These are phyloP conservation scores for Cymbidium sinense DNA, from an alignment of 106 monocot species.

Conservation along the genomic window DNA sequence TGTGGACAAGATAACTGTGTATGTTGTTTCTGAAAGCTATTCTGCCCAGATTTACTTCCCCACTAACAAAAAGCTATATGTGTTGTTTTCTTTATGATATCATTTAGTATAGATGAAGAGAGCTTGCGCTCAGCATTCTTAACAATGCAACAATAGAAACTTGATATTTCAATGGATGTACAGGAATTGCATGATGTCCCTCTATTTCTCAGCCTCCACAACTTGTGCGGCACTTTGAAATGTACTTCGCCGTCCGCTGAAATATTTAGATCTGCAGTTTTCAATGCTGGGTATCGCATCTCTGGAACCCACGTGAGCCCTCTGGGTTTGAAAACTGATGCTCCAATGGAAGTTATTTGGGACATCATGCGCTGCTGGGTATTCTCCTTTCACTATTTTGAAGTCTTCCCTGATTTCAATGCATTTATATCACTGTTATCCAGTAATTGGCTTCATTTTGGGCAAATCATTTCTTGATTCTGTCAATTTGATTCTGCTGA, in stretches of 20 bases:
- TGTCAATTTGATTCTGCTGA: background rate
- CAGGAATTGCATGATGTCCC: conserved; percentile 85
- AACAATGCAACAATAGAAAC: background rate
- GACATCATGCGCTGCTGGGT: conserved; percentile 99
- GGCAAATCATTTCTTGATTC: background rate
- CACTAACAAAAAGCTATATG: background rate
- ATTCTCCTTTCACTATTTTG: conserved; percentile 5
- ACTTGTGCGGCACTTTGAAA: conserved; percentile 71
- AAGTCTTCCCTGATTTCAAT: background rate
- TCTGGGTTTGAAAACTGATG: conserved; percentile 86
- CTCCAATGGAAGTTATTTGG: conserved; percentile 88
- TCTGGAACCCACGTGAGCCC: conserved; percentile 90
- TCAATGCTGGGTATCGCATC: conserved; percentile 91
- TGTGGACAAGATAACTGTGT: background rate
- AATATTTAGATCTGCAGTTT: conserved; percentile 82
- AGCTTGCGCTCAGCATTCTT: background rate
- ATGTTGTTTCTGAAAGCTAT: background rate
- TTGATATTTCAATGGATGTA: conserved; percentile 4
- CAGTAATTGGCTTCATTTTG: background rate
- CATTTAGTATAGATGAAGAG: background rate
- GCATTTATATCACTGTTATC: background rate
- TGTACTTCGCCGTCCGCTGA: conserved; percentile 85
- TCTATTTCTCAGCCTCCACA: conserved; percentile 88
- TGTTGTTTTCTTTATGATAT: background rate
- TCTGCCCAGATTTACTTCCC: background rate